Base-by-base conservation (phyloP, 2,329 filamentous ascomycete genomes). In the Xylaria sp. region DNA sequence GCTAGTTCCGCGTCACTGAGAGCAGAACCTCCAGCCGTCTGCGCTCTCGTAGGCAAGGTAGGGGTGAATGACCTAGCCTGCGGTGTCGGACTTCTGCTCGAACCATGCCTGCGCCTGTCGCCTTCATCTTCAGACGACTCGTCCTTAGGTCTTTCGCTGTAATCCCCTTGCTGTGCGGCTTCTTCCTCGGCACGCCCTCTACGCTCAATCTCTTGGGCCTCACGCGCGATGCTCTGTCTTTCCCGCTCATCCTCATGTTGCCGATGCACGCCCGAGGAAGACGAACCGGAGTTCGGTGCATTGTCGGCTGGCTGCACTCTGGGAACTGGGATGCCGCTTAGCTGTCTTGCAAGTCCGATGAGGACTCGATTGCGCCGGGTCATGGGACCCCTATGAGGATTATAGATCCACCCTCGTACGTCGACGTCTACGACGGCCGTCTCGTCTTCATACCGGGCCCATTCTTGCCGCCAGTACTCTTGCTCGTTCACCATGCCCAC, bases 401-500 rank as follows among this genome's bases (percentile, higher is more conserved):
- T 89, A 79, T 97, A 99, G 60, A 98, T 88, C 96, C 97, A 99
- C 15, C 96, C 96, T 73, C 95, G 88, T 28, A 99, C 93, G 78
- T 99, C 95, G 6, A 98, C 93, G 77, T 98, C 95, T 0, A 97
- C 92, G 4, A 97, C 84, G 0, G 94, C 93, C 78, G 92, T 92
- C 75, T 94, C 90, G 68, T 95, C 90, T 78, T 97, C 92, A 62
- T 91, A 87, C 69, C 87, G 87, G 66, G 94, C 89, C 92, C 93
- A 97, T 76, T 95, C 89, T 63, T 88, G 83, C 49, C 87, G 88
- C 90, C 92, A 95, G 78, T 92, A 94, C 46, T 93, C 90, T 53
- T 89, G 87, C 71, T 93, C 89, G 53, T 84, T 85, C 38, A 87
- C 85, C 38, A 87, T 82, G 1, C 66, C 80, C 79, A 71, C 72